Evolutionary conservation across 2,329 filamentous ascomycete genomes (phyloP).

Genomic region (Aspergillus pseudonomiae): DNA sequence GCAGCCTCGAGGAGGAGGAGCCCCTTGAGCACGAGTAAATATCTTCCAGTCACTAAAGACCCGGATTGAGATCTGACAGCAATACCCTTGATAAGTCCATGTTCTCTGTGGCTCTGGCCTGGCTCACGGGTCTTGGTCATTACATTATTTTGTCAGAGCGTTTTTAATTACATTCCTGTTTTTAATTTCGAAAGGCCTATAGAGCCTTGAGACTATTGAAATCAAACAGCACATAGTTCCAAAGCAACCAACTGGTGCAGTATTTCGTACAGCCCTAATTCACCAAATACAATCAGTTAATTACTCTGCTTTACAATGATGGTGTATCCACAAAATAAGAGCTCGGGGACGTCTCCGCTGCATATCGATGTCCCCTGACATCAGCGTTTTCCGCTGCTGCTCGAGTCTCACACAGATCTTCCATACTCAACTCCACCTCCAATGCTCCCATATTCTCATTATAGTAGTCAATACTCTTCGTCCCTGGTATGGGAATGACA

Average conservation of each 20-base stretch:
- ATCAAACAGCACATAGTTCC: conserved; percentile 38
- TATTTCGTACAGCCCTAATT: background rate
- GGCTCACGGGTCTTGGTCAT: conserved; percentile 27
- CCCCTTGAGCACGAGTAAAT: conserved; percentile 71
- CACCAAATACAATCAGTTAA: background rate
- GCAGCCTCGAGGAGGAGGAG: conserved; percentile 73
- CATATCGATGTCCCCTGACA: conserved; percentile 16
- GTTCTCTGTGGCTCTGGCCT: conserved; percentile 35
- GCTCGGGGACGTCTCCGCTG: background rate
- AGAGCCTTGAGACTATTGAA: conserved; percentile 25
- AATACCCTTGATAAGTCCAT: conserved; percentile 42
- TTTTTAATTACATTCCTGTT: conserved; percentile 40
- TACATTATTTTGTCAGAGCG: conserved; percentile 42
- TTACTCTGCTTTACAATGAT: background rate
- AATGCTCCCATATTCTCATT: conserved; percentile 45
- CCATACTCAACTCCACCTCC: conserved; percentile 16
- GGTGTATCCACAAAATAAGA: conserved; percentile 18
- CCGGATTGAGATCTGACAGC: conserved; percentile 36
- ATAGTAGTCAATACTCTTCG: conserved; percentile 50
- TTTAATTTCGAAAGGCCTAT: conserved; percentile 33
- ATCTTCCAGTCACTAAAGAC: conserved; percentile 17
- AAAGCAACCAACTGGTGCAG: conserved; percentile 29
- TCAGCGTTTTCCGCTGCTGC: conserved; percentile 3
- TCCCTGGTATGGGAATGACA: conserved; percentile 63
- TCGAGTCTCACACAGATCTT: conserved; percentile 21